A percentile compares a stretch with the other conserved stretches of the same genome.
Evolutionary conservation across 306 rosid genomes (phyloP).

Genomic region (Cicer bijugum): DNA sequence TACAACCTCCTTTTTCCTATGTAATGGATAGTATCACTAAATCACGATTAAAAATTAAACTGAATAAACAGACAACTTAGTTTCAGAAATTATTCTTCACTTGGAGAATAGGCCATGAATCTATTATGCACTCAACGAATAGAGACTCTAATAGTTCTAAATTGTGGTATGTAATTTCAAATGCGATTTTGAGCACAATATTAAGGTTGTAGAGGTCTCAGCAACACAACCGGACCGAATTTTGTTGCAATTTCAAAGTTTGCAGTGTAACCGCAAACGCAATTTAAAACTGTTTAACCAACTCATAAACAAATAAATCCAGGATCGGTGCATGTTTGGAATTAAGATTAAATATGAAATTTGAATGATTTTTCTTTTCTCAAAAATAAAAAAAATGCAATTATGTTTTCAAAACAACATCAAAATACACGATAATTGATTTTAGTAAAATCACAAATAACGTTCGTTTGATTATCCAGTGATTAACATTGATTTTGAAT

Average conservation of each 20-base stretch:
- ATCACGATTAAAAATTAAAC: neutral
- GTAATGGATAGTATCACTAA: conserved; percentile 45
- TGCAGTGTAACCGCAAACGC: no score
- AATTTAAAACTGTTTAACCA: neutral
- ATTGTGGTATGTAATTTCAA: neutral
- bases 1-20: conserved; percentile 48
- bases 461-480: no score
- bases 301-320: neutral
- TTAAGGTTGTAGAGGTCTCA: neutral
- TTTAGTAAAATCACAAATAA: neutral
- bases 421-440: no score
- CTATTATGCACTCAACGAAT: neutral
- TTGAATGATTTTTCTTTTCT: no score
- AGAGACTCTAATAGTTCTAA: neutral
- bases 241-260: neutral
- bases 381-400: no score
- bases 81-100: neutral
- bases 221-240: neutral
- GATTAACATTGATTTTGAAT: no score
- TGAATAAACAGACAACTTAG: conserved; percentile 16
- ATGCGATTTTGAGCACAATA: neutral
- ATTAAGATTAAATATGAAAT: neutral
- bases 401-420: no score
- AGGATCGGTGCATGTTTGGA: neutral
- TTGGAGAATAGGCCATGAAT: no score